Percentiles rank a stretch among this genome's conserved stretches.
phyloP scores from a whole-genome alignment of 768 basidiomycete species.

The Trichaptum fuscoviolaceum region DNA sequence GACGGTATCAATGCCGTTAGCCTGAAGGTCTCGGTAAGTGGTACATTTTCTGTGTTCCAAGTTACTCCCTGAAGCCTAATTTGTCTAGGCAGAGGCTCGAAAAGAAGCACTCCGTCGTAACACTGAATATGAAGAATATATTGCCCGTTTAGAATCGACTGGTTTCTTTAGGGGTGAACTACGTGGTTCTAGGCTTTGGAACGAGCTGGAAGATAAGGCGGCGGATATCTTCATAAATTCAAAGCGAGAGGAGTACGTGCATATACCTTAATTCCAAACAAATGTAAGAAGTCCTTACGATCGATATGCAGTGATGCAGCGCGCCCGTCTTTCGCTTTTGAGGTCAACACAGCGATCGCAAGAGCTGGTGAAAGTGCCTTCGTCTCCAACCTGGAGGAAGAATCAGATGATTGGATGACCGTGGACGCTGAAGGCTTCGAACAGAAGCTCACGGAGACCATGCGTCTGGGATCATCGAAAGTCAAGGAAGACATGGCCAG shows the following conservation, averaged over 20 bases:
- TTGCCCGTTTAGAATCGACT: conserved; percentile 54
- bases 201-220: conserved; percentile 65
- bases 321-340: conserved; percentile 70
- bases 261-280: neutral
- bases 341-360: conserved; percentile 60
- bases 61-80: neutral
- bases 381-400: conserved; percentile 42
- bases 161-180: conserved; percentile 78
- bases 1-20: conserved; percentile 40
- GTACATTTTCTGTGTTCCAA: neutral
- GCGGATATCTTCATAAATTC: conserved; percentile 57
- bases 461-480: conserved; percentile 13
- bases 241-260: conserved; percentile 61
- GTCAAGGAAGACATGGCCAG: conserved; percentile 13
- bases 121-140: conserved; percentile 64
- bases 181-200: conserved; percentile 77
- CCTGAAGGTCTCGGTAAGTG: conserved; percentile 3
- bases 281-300: neutral
- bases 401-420: conserved; percentile 82
- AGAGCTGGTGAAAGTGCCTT: conserved; percentile 29
- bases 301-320: conserved; percentile 41
- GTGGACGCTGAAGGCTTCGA: conserved; percentile 76
- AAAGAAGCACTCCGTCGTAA: conserved; percentile 66
- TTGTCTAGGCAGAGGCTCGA: conserved; percentile 50
- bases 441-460: conserved; percentile 50